Percentiles rank a stretch among this genome's conserved stretches.
Conservation (phyloP, 2,329 filamentous ascomycete species). For the Cryphonectria japonica region DNA sequence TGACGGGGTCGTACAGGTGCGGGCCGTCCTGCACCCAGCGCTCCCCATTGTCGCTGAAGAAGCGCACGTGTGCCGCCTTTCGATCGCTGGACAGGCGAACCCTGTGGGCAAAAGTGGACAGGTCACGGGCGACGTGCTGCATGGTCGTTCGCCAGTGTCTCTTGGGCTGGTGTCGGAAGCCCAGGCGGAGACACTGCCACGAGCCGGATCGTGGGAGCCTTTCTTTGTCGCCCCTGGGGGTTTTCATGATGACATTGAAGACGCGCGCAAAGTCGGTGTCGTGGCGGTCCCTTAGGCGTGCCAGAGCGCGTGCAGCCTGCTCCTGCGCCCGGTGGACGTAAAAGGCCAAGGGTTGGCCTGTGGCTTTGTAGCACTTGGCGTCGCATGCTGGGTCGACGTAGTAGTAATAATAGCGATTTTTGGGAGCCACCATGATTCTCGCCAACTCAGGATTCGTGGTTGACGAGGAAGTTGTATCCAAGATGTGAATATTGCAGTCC, state of each 20-base stretch:
- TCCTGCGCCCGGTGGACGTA: conserved; percentile 18
- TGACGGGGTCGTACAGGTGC: conserved; percentile 17
- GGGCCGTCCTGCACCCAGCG: conserved; percentile 11
- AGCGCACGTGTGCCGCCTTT: conserved; percentile 12
- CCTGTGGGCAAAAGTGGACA: conserved; percentile 11
- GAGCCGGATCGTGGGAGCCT: not conserved
- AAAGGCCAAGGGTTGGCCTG: conserved; percentile 5
- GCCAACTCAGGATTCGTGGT: not conserved
- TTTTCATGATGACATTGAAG: conserved; percentile 26
- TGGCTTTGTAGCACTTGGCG: conserved; percentile 16
- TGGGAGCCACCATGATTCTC: not conserved
- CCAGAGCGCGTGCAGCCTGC: conserved; percentile 11
- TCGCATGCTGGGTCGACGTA: conserved; percentile 26
- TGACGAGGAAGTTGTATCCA: not conserved
- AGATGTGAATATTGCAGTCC: not conserved
- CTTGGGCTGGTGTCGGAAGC: not conserved
- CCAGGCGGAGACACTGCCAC: conserved; percentile 16
- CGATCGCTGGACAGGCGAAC: conserved; percentile 2
- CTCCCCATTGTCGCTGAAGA: conserved; percentile 13
- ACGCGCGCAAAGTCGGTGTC: conserved; percentile 24
- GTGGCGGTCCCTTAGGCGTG: conserved; percentile 9
- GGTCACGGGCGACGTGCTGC: conserved; percentile 12
- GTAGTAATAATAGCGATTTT: conserved; percentile 19
- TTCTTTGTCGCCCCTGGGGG: not conserved
- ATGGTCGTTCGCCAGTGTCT: conserved; percentile 14